Percentiles rank a stretch among this genome's conserved stretches.
Conservation (phyloP, 345 rosid genomes). For the Turritis glabra region DNA sequence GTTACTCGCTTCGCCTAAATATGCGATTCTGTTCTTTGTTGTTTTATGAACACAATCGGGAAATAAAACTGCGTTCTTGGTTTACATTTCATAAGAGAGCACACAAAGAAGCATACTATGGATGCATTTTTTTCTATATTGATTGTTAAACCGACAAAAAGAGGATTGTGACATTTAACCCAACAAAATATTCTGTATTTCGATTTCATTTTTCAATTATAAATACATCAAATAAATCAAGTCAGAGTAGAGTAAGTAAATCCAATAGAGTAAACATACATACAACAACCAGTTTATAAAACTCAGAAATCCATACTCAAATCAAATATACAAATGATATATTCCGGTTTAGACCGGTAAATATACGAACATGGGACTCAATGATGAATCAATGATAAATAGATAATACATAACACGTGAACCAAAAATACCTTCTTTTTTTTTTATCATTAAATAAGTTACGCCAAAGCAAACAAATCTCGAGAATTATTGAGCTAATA, state of each 20-base stretch:
- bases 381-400: background rate
- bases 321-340: background rate
- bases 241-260: background rate
- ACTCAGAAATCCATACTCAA: background rate
- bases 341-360: background rate
- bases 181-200: background rate
- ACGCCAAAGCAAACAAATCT: conserved; percentile 8
- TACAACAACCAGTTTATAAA: background rate
- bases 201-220: background rate
- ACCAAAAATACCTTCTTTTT: background rate
- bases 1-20: conserved; percentile 37
- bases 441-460: background rate
- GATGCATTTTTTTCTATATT: background rate
- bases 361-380: background rate
- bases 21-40: background rate
- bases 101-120: too few relatives aligned
- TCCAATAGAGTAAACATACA: background rate
- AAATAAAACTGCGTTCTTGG: background rate
- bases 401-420: background rate
- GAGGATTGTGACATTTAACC: background rate
- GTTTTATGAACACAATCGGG: background rate
- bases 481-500: conserved; percentile 7
- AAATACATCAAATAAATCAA: background rate
- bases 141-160: background rate
- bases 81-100: background rate